Conservation (phyloP, 148 eudicot species). For the Amaranthus hypochondriacus region DNA sequence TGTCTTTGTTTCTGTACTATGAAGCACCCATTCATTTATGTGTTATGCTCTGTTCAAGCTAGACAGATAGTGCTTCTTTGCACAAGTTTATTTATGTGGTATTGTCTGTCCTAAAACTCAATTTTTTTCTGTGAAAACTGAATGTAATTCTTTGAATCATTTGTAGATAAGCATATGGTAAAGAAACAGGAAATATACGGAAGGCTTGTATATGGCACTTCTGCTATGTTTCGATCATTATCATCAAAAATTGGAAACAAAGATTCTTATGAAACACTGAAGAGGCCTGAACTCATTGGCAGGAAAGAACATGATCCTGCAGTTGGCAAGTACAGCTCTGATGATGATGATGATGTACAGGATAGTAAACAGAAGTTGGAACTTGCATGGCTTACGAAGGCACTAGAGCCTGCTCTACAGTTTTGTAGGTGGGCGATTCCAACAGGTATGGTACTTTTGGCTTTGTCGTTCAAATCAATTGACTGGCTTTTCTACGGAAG, state of each 20-base stretch:
- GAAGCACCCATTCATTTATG: background rate
- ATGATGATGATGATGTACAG: conserved; percentile 48
- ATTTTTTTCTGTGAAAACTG: background rate
- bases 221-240: conserved; percentile 43
- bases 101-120: background rate
- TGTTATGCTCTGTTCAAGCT: no score
- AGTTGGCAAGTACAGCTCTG: conserved; percentile 40
- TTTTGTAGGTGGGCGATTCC: conserved; percentile 68
- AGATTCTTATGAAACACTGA: conserved; percentile 25
- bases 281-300: conserved; percentile 25
- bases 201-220: conserved; percentile 36
- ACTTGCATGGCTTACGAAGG: conserved; percentile 76
- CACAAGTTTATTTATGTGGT: no score
- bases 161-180: conserved; percentile 24
- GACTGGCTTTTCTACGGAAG: background rate
- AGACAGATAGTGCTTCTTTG: no score
- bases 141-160: background rate
- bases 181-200: conserved; percentile 38
- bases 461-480: background rate
- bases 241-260: conserved; percentile 38
- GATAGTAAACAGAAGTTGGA: conserved; percentile 58
- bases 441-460: conserved; percentile 47
- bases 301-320: conserved; percentile 23
- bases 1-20: background rate
- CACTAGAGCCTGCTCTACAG: conserved; percentile 85